These are phyloP conservation scores for Centaurea solstitialis DNA, from an alignment of 129 eudicot genomes.

Conservation along the genomic window DNA sequence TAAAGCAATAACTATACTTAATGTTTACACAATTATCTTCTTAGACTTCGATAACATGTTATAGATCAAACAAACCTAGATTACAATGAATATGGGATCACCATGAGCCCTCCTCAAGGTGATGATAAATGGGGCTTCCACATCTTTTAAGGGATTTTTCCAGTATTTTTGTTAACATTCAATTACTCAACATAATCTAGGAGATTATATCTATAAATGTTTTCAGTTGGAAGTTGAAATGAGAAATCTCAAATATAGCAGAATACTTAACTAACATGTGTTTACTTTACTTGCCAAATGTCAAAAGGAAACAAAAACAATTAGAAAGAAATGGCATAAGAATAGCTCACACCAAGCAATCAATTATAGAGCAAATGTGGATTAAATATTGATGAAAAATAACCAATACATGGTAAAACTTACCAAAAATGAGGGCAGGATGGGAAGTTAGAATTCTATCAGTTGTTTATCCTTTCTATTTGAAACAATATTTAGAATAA, in stretches of 20 bases:
- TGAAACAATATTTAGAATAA: not conserved
- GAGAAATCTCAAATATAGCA: not conserved
- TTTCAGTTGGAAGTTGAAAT: slow-evolving; percentile 22
- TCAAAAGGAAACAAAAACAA: slow-evolving; percentile 27
- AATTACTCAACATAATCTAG: not conserved
- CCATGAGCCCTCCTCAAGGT: slow-evolving; percentile 26
- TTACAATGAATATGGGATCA: slow-evolving; percentile 5
- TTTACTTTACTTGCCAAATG: slow-evolving; percentile 5
- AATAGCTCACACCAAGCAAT: not conserved
- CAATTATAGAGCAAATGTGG: slow-evolving; percentile 15
- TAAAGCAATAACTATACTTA: not conserved
- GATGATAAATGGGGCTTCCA: slow-evolving; percentile 43
- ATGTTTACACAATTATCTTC: not conserved
- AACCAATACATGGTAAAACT: slow-evolving; percentile 14
- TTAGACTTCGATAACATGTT: not conserved
- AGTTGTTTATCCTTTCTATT: not conserved
- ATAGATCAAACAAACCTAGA: slow-evolving; percentile 9
- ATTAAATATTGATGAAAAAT: slow-evolving; percentile 3
- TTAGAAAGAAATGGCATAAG: not conserved
- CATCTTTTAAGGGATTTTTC: slow-evolving; percentile 13
- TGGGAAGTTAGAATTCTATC: slow-evolving; percentile 27
- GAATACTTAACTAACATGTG: not conserved
- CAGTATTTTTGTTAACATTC: slow-evolving; percentile 12
- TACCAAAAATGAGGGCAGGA: slow-evolving; percentile 42
- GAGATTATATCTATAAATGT: slow-evolving; percentile 18